Evolutionary conservation across 2,329 filamentous ascomycete genomes (phyloP), one percentile per base, ranked within the genome.

Genomic region (Fusarium sp.): DNA sequence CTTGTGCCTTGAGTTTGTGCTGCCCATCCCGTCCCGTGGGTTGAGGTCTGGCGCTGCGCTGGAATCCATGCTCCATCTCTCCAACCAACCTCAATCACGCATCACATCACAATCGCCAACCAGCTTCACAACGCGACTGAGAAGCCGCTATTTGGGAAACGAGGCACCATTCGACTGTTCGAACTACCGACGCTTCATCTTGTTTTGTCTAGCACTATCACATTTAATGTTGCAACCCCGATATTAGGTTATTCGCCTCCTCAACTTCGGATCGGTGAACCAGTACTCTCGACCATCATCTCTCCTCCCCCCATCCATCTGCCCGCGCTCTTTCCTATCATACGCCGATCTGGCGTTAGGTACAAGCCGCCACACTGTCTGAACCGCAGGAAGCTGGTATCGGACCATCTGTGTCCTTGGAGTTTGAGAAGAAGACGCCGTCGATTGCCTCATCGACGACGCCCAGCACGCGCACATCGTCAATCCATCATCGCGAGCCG

Each of bases 321-420:
- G 23, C 56, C 67, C 55, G 40, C 14, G 49, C 40, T 36, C 57
- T 50, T 23, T 59, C 53, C 55, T 62, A 46, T 58, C 62, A 46
- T 38, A 68, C 23, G 33, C 42, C 18, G 50, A 33, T 33, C 31
- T 70, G 55, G 59, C 68, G 51, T 58, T 59, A 62, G 68, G 60
- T 64, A 69, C 61, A 73, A 79, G 73, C 76, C 79, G 79, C 75
- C 79, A 77, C 74, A 75, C 78, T 81, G 79, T 81, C 79, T 76
- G 75, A 63, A 66, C 67, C 74, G 73, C 75, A 76, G 70, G 73
- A 79, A 67, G 55, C 73, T 75, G 66, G 71, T 68, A 73, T 71
- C 69, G 78, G 77, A 76, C 77, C 78, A 68, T 79, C 73, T 63
- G 78, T 66, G 77, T 79, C 78, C 77, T 68, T 70, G 76, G 77